phyloP scores from a whole-genome alignment of 768 basidiomycete species.

The Suillus variegatus region DNA sequence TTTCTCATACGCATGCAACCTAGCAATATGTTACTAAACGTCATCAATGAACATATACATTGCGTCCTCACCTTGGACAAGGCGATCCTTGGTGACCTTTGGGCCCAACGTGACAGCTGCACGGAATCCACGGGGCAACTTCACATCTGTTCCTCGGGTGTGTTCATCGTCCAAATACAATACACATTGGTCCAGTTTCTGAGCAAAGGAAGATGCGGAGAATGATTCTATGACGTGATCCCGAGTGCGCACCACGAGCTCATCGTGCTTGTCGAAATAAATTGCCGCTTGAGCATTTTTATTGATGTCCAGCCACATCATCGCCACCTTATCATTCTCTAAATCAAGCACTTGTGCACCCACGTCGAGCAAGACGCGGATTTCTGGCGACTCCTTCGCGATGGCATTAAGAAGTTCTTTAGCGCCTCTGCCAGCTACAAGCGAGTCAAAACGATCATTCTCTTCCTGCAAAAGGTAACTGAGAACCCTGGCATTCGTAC shows the following conservation, averaged over 20 bases:
- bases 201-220: slow-evolving; percentile 36
- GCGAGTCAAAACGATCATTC: slow-evolving; percentile 36
- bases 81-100: slow-evolving; percentile 51
- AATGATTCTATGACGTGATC: slow-evolving; percentile 39
- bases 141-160: slow-evolving; percentile 49
- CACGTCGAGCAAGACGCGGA: slow-evolving; percentile 51
- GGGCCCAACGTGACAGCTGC: slow-evolving; percentile 52
- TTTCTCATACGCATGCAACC: slow-evolving; percentile 58
- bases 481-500: slow-evolving; percentile 45
- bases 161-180: slow-evolving; percentile 58
- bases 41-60: background rate
- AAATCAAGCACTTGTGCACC: slow-evolving; percentile 57
- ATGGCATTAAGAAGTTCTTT: slow-evolving; percentile 33
- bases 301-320: slow-evolving; percentile 16
- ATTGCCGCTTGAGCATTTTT: slow-evolving; percentile 40
- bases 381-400: slow-evolving; percentile 32
- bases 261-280: slow-evolving; percentile 41
- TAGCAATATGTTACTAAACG: slow-evolving; percentile 20
- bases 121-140: slow-evolving; percentile 40
- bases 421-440: slow-evolving; percentile 17
- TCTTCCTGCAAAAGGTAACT: slow-evolving; percentile 29
- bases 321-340: slow-evolving; percentile 39
- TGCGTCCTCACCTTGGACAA: slow-evolving; percentile 45
- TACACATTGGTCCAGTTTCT: slow-evolving; percentile 42
- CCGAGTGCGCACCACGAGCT: slow-evolving; percentile 33